These are phyloP conservation scores for Mycosphaerella sp. DNA, from an alignment of 2,329 filamentous ascomycete genomes.

Conservation along the genomic window DNA sequence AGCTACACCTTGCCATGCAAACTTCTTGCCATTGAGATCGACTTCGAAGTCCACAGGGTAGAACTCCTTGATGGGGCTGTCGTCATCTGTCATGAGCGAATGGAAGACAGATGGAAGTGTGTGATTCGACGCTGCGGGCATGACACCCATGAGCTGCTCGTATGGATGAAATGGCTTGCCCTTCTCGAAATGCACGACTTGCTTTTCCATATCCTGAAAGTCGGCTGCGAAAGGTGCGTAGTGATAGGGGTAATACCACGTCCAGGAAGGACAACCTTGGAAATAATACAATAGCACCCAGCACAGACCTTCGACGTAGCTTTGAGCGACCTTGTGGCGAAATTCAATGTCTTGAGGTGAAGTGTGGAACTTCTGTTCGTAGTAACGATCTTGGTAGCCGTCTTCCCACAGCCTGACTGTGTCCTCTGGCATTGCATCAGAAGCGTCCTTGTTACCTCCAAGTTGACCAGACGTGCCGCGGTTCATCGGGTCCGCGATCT, in stretches of 20 bases:
- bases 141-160: constrained; percentile 96
- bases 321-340: constrained; percentile 75
- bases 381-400: constrained; percentile 91
- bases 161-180: constrained; percentile 84
- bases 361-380: constrained; percentile 90
- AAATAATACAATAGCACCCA: constrained; percentile 98
- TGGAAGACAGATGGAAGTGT: constrained; percentile 86
- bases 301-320: constrained; percentile 90
- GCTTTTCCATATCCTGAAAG: constrained; percentile 73
- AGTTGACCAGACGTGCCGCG: constrained; percentile 30
- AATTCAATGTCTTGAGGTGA: constrained; percentile 76
- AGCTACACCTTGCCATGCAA: constrained; percentile 94
- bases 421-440: constrained; percentile 63
- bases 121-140: constrained; percentile 88
- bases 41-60: constrained; percentile 92
- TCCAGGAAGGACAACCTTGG: constrained; percentile 97
- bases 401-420: constrained; percentile 90
- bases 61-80: constrained; percentile 94
- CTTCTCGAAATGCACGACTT: constrained; percentile 75
- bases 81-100: constrained; percentile 75
- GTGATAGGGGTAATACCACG: constrained; percentile 98
- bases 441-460: constrained; percentile 41
- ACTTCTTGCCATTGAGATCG: constrained; percentile 96
- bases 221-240: constrained; percentile 97
- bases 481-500: constrained; percentile 27